Conservation (phyloP, 768 basidiomycete genomes). For the Udeniomyces megalosporus region DNA sequence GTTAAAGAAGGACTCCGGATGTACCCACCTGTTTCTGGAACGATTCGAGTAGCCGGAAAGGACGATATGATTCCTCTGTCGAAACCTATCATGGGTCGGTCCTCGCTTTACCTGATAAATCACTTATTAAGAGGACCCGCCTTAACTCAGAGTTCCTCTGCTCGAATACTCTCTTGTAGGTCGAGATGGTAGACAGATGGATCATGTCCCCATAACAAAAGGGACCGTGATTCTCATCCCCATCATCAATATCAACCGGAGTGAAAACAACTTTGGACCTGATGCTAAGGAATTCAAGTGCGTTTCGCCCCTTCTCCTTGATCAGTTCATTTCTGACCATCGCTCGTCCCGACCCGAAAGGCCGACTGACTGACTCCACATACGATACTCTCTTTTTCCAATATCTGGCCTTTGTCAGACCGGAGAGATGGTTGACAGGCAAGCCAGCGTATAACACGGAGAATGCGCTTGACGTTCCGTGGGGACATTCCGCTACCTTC, state of each 20-base stretch:
- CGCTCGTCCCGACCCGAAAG: too few relatives aligned
- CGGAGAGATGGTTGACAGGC: conserved; percentile 11
- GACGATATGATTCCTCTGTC: conserved; percentile 9
- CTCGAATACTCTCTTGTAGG: background rate
- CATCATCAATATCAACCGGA: conserved; percentile 24
- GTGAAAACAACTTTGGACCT: conserved; percentile 23
- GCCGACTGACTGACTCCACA: too few relatives aligned
- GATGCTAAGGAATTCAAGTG: conserved; percentile 26
- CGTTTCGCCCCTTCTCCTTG: conserved; percentile 1
- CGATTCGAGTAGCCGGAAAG: background rate
- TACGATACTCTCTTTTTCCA: too few relatives aligned
- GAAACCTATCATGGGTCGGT: background rate
- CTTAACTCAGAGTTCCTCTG: too few relatives aligned
- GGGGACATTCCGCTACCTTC: conserved; percentile 6
- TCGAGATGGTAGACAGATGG: conserved; percentile 24
- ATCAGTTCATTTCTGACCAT: too few relatives aligned
- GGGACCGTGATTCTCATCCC: conserved; percentile 25
- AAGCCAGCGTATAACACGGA: conserved; percentile 18
- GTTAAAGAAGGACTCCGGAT: conserved; percentile 6
- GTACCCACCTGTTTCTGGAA: background rate
- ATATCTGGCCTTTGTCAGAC: too few relatives aligned
- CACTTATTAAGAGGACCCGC: too few relatives aligned
- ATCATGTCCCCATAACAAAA: conserved; percentile 21
- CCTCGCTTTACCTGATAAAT: too few relatives aligned
- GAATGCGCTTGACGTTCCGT: conserved; percentile 19